Conservation (phyloP, 257 asterid genomes). For the Scutellaria barbata region DNA sequence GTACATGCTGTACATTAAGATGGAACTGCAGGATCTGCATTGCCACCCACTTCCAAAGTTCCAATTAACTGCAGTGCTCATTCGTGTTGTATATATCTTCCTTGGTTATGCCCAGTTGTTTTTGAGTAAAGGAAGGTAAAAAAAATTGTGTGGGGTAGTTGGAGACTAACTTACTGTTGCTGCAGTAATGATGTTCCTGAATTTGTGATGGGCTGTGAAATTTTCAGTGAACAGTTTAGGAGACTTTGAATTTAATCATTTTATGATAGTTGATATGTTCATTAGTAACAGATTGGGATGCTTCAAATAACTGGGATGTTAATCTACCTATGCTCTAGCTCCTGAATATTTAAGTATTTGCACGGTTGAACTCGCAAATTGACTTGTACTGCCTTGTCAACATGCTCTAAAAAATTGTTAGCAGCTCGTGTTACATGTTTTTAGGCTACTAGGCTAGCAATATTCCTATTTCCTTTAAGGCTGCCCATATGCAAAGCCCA, state of each 20-base stretch:
- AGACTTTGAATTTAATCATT: background rate
- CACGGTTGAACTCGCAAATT: slow-evolving; percentile 9
- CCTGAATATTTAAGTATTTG: slow-evolving; percentile 17
- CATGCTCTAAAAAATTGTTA: background rate
- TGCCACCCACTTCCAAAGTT: slow-evolving; percentile 16
- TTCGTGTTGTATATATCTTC: slow-evolving; percentile 2
- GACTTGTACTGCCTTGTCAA: slow-evolving; percentile 1
- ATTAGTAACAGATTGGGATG: background rate
- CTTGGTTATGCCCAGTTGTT: background rate
- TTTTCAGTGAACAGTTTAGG: background rate
- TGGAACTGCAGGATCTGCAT: slow-evolving; percentile 9
- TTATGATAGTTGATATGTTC: background rate
- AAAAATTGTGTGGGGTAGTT: background rate
- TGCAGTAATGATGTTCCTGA: slow-evolving; percentile 2
- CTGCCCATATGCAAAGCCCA: background rate
- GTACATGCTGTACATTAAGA: background rate
- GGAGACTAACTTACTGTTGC: background rate
- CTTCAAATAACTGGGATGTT: slow-evolving; percentile 6
- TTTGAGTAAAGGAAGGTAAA: slow-evolving; percentile 5
- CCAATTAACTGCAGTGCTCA: background rate
- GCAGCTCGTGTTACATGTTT: slow-evolving; percentile 5
- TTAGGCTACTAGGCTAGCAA: background rate
- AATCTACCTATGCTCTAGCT: slow-evolving; percentile 18
- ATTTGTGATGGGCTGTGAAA: slow-evolving; percentile 7
- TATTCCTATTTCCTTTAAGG: background rate